Evolutionary conservation across 768 basidiomycete species (phyloP), one percentile per base, ranked within the genome.

Genomic region (Astraeus odoratus): DNA sequence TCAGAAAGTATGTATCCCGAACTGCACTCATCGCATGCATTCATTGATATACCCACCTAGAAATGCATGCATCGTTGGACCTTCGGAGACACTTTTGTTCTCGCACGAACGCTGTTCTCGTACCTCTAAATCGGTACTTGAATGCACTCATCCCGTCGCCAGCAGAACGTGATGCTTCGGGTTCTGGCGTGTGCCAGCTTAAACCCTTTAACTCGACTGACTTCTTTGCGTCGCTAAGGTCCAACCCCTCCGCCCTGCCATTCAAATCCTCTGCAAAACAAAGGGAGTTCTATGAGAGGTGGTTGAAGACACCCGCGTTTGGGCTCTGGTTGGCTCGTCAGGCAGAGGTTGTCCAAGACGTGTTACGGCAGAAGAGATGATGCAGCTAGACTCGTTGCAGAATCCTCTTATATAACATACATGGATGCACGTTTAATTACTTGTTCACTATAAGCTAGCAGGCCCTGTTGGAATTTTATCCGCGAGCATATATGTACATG

Each of bases 101-200:
- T 31, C 76, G 94, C 36, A 91, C 95, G 1, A 86, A 84, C 16
- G 83, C 83, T 43, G 73, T 98, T 49, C 77, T 97, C 18, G 83
- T 88, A 2, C 95, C 95, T 0, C 74, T 98, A 4, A 83, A 94
- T 54, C 79, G 94, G 52, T 97, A 97, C 69, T 80, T 97, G 33
- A 85, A 87, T 48, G 83, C 84, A 1, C 75, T 94, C 39, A 89
- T 93, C 61, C 88, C 89, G 47, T 74, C 80, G 16, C 83, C 80
- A 5, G 64, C 70, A 7, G 80, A 74, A 25, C 55, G 68, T 13
- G 53, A 59, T 38, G 45, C 51, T 2, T 52, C 54, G n/a, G n/a
- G n/a, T 12, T 47, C 59, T 29, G 53, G 58, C 42, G 50, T 54
- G 6, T 65, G 71, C 20, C 72, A 80, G 9, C 69, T 89, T 36